Base-by-base conservation (phyloP, 2,329 filamentous ascomycete species). In the Colletotrichum spaethianum region DNA sequence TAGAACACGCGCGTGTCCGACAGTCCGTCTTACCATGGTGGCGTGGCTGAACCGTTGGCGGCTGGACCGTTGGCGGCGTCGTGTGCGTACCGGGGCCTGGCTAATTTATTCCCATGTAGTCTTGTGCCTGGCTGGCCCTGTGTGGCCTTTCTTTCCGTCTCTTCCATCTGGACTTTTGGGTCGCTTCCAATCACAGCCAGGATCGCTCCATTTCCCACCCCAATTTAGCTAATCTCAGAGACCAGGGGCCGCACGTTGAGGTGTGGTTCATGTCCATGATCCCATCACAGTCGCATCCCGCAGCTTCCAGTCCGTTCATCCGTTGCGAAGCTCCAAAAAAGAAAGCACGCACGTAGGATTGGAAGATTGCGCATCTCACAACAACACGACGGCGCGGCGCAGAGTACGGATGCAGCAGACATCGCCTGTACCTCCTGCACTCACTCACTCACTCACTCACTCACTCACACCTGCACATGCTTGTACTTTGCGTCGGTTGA, bases 231-330 rank as follows among this genome's bases (percentile, higher is more conserved):
- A 69, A 63, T 69, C 65, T 63, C 59, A 40, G 44, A 55, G 26
- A 55, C 59, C 36, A 55, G 69, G 67, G 67, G 62, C 16, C 26
- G 16, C 36, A 36, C 26, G 16, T 23, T 42, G n/a, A n/a, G 7
- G n/a, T 28, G 38, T 31, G 26, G 46, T 42, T 53, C 48, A 42
- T 63, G 52, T 18, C 50, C 44, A 46, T 70, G 59, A 59, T 64
- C 66, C 70, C 60, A 70, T 72, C 67, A 72, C 70, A 64, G 42
- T 63, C 31, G 64, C 69, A 50, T 56, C 48, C 50, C 46, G 63
- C 44, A 53, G 53, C 36, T 48, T 42, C 33, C 64, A 23, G 42
- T 11, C 67, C 26, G 31, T 48, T 12, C 14, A 31, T n/a, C 40
- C 16, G 38, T n/a, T 42, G 28, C 38, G 40, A 28, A 42, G 38